phyloP scores from a whole-genome alignment of 78 protist species.

The Corallochytrium limacisporum region DNA sequence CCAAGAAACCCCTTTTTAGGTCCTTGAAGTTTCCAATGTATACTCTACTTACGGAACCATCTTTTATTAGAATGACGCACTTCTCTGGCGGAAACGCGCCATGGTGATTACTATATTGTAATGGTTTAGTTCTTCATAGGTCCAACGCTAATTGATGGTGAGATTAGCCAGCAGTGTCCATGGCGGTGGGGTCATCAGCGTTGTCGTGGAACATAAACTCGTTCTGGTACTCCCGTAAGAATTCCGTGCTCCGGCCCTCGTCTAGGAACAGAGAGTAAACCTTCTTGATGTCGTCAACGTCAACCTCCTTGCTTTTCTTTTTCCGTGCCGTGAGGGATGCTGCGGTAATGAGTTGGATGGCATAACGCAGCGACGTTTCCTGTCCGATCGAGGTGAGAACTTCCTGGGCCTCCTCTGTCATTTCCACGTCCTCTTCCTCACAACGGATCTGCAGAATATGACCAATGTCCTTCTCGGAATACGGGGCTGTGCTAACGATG shows the following conservation, averaged over 20 bases:
- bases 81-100: no score
- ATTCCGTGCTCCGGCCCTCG: slow-evolving; percentile 53
- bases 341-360: slow-evolving; percentile 88
- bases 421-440: slow-evolving; percentile 92
- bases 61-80: no score
- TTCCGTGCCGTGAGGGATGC: background rate
- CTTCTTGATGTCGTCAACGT: slow-evolving; percentile 51
- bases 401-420: slow-evolving; percentile 60
- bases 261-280: slow-evolving; percentile 82
- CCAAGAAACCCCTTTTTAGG: no score
- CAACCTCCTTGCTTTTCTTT: slow-evolving; percentile 28
- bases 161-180: no score
- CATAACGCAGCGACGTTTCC: slow-evolving; percentile 74
- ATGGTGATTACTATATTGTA: no score
- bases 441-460: slow-evolving; percentile 69
- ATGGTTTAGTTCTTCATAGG: no score
- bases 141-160: no score
- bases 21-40: no score
- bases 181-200: no score
- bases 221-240: slow-evolving; percentile 44
- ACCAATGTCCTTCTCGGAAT: slow-evolving; percentile 51
- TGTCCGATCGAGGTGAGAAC: slow-evolving; percentile 59
- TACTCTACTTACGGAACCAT: no score
- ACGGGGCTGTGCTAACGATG: slow-evolving; percentile 87
- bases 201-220: slow-evolving; percentile 27